These are phyloP conservation scores for Leucocoprinus leucothites DNA, from an alignment of 768 basidiomycete species.

Conservation along the genomic window DNA sequence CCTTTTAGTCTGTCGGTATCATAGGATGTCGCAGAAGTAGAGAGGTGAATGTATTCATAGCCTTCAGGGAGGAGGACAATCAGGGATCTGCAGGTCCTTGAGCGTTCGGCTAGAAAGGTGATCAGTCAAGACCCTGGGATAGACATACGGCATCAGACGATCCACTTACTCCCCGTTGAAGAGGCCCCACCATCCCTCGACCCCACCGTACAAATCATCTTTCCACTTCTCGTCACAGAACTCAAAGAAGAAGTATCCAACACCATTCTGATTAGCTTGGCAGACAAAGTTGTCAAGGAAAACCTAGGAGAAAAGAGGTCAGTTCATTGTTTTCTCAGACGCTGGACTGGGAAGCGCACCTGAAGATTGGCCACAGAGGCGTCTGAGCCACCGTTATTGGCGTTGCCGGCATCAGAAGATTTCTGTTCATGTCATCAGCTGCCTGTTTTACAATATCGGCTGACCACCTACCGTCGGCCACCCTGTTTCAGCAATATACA, in stretches of 20 bases:
- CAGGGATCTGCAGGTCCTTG: slow-evolving; percentile 65
- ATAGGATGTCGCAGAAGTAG: neutral
- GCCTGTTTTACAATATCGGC: neutral
- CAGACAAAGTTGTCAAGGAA: slow-evolving; percentile 93
- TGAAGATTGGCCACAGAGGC: slow-evolving; percentile 65
- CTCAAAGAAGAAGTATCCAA: slow-evolving; percentile 88
- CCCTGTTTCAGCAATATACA: slow-evolving; percentile 95
- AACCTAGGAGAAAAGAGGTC: slow-evolving; percentile 38
- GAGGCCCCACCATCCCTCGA: slow-evolving; percentile 59
- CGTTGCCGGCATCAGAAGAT: slow-evolving; percentile 52
- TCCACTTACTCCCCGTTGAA: slow-evolving; percentile 41
- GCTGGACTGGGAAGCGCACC: slow-evolving; percentile 18
- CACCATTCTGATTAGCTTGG: slow-evolving; percentile 70
- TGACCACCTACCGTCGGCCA: slow-evolving; percentile 56
- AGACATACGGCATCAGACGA: neutral
- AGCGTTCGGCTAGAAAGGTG: slow-evolving; percentile 52
- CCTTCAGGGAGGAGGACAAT: slow-evolving; percentile 39
- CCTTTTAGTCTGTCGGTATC: neutral
- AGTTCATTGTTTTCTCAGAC: neutral
- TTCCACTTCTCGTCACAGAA: slow-evolving; percentile 84
- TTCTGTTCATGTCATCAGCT: slow-evolving; percentile 29
- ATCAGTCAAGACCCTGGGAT: neutral
- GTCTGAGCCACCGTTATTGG: slow-evolving; percentile 62
- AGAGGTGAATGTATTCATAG: neutral
- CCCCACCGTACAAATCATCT: slow-evolving; percentile 69